Evolutionary conservation across 2,329 filamentous ascomycete species (phyloP), one percentile per base, ranked within the genome.

Genomic region (Cyanodermella asteris): DNA sequence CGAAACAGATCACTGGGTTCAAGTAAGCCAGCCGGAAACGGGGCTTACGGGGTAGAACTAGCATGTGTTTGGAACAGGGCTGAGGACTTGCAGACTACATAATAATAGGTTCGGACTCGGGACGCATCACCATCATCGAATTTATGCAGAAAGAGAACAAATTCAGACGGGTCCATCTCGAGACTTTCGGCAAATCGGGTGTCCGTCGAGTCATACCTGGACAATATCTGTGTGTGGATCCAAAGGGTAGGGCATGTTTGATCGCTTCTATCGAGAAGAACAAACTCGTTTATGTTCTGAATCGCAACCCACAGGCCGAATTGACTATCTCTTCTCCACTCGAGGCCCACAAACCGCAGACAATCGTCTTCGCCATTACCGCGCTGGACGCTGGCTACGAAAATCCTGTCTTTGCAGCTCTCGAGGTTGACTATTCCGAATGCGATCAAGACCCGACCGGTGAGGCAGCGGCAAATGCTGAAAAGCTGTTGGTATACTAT

Each of bases 141-240:
- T 99, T 93, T 48, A 55, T 84, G 18, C 72, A 77, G 9, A 65
- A 75, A 11, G 71, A 81, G 47, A 91, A 91, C 46, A 69, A 70
- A 24, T 93, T 97, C 50, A 72, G 72, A 39, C 72, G 80, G 23
- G 64, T 94, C 35, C 87, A 94, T 42, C 64, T 93, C 28, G 90
- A 99, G 55, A 99, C 90, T 1, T 99, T 91, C 47, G 87, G 87
- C 37, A 97, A 97, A 51, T 94, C 87, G 6, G 90, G 87, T 18
- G 67, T 94, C 26, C 72, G 90, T 29, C 72, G 87, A 40, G 84
- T 94, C 18, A 68, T 97, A 22, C 87, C 90, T 3, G 87, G 90
- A 31, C 81, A 99, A 49, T 97, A 93, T 43, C 64, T 99, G 15
- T 87, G 84, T 5, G 78, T 80, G 26, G 87, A 99, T 42, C 87